Evolutionary conservation across 768 basidiomycete genomes (phyloP).

Genomic region (Pulveroboletus ravenelii): DNA sequence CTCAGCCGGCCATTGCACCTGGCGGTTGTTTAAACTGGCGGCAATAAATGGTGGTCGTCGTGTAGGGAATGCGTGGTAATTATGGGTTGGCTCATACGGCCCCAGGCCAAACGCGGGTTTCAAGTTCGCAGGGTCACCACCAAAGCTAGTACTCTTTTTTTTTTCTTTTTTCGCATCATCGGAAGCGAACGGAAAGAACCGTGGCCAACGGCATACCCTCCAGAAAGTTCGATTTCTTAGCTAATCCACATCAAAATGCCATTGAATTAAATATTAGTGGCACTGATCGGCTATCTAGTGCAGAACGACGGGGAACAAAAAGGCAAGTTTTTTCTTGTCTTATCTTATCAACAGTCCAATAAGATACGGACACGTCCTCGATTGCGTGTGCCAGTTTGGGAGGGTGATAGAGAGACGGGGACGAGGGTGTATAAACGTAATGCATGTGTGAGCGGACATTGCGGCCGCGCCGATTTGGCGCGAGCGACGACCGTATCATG

Average conservation of each 20-base stretch:
- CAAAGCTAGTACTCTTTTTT: neutral
- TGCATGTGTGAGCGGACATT: constrained; percentile 5
- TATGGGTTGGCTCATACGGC: too few relatives aligned
- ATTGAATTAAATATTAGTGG: too few relatives aligned
- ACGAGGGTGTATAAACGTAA: constrained; percentile 5
- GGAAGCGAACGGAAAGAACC: constrained; percentile 21
- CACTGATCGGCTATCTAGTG: too few relatives aligned
- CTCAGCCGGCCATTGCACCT: too few relatives aligned
- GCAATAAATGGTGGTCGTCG: neutral
- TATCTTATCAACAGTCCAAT: constrained; percentile 30
- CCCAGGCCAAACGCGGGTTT: constrained; percentile 5
- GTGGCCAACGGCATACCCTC: neutral
- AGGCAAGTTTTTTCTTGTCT: constrained; percentile 17
- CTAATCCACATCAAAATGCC: too few relatives aligned
- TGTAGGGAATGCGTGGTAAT: too few relatives aligned
- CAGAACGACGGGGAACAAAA: constrained; percentile 12
- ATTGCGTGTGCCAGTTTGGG: constrained; percentile 6
- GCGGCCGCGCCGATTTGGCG: constrained; percentile 9
- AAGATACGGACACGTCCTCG: constrained; percentile 19
- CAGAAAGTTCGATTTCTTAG: too few relatives aligned
- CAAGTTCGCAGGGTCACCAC: constrained; percentile 10
- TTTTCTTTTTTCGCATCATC: constrained; percentile 13
- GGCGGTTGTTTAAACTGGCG: neutral
- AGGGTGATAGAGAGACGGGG: constrained; percentile 20
- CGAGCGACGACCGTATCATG: constrained; percentile 2